Evolutionary conservation across 164 flowering plant genomes (phyloP), one percentile per base, ranked within the genome.

Genomic region (Annona cherimola): DNA sequence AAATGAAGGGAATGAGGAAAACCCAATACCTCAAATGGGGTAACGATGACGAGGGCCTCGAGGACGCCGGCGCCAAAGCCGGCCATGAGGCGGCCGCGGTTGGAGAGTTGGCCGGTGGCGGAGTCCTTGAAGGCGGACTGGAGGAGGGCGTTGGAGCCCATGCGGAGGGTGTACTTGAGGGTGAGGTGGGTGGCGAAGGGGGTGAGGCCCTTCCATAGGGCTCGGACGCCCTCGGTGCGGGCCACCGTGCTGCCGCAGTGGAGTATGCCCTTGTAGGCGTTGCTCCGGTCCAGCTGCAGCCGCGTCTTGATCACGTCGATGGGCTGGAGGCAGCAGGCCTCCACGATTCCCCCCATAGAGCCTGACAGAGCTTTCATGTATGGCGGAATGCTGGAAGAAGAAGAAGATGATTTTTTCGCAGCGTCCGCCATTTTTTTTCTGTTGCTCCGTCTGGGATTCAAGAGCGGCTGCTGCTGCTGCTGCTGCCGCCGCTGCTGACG

Each of bases 61-160:
- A 89, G 86, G 61, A 95, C 99, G 12, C 98, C 97, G 19, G 99
- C 97, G 7, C 99, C 99, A 59, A 95, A 93, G 0, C 97, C 99
- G 5, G 99, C 74, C 3, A 85, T 61, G 16, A 91, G 4, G 67
- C 99, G 73, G 2, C 81, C 99, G 0, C 61, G 76, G 68, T 81
- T 75, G 71, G 94, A 89, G 74, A 95, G 71, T n/a, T 78, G 71
- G 2, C 99, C 98, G 35, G 92, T 91, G 69, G 84, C 67, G 6
- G 85, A 41, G 75, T 95, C 96, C 84, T 88, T 91, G 66, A 95
- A 88, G 6, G 87, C 92, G 3, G 86, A 4, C 81, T 95, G 99
- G 42, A 95, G 62, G 59, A 93, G 71, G 18, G 98, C 98, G 78
- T 95, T 95, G 42, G 99, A 91, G 0, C 99, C 98, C 99, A 95